phyloP scores from a whole-genome alignment of 129 eudicot genomes.

The Apium graveolens region DNA sequence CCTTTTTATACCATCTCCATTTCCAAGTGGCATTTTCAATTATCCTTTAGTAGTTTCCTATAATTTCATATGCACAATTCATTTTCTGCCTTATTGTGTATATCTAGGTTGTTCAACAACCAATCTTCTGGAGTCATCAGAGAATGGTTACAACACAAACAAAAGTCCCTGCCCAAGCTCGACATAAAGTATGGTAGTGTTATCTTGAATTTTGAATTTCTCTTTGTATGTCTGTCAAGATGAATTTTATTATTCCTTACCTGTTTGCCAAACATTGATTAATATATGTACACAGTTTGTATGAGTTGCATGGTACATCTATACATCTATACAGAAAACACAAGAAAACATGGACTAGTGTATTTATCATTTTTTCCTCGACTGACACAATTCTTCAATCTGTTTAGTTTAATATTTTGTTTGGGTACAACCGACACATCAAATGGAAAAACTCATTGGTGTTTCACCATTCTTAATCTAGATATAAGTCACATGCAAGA shows the following conservation, averaged over 20 bases:
- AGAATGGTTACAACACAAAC: conserved; percentile 49
- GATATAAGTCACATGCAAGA: too few relatives aligned
- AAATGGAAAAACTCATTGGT: too few relatives aligned
- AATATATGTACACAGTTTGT: neutral
- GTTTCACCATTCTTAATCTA: too few relatives aligned
- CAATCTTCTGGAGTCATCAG: conserved; percentile 23
- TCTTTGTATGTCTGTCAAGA: neutral
- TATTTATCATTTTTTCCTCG: neutral
- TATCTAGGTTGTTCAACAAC: conserved; percentile 41
- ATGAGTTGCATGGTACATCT: neutral
- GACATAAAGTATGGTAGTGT: conserved; percentile 42
- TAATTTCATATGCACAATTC: neutral
- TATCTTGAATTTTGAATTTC: neutral
- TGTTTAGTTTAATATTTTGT: too few relatives aligned
- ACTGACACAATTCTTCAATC: neutral
- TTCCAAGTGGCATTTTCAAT: neutral
- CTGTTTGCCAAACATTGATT: neutral
- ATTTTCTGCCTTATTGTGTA: conserved; percentile 9
- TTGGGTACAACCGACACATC: too few relatives aligned
- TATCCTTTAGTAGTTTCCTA: neutral
- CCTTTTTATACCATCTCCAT: neutral
- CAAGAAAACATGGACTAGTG: neutral
- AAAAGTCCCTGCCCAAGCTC: conserved; percentile 63
- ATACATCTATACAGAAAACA: neutral
- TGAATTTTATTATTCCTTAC: neutral